Conservation (phyloP, 208 protist genomes). For the Leishmania mexicana region DNA sequence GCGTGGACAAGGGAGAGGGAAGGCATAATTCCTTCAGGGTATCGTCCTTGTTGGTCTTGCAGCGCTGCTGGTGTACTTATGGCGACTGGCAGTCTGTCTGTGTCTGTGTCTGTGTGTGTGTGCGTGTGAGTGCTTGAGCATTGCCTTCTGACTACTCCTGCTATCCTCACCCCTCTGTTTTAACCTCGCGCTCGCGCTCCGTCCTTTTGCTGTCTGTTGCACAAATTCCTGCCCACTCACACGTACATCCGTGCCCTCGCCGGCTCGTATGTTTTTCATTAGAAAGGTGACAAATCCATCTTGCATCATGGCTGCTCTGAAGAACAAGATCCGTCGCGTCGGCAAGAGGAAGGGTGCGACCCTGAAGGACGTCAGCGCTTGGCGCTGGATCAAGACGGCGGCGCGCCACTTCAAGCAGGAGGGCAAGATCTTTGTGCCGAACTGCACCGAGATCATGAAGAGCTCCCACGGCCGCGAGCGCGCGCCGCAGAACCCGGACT, state of each 20-base stretch:
- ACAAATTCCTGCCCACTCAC: not conserved
- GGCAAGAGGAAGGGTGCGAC: constrained; percentile 91
- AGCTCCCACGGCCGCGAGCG: constrained; percentile 96
- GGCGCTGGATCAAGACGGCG: constrained; percentile 96
- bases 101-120: not conserved
- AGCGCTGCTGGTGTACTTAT: not conserved
- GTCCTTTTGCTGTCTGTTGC: not conserved
- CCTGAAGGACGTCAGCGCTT: constrained; percentile 95
- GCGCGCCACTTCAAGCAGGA: constrained; percentile 96
- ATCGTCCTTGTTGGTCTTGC: not conserved
- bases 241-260: not conserved
- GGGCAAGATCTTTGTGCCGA: constrained; percentile 94
- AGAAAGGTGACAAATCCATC: constrained; percentile 14
- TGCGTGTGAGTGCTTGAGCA: too few relatives aligned
- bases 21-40: not conserved
- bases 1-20: not conserved
- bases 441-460: constrained; percentile 98
- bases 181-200: not conserved
- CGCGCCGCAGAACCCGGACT: constrained; percentile 97
- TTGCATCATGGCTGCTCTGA: constrained; percentile 51
- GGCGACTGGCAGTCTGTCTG: not conserved
- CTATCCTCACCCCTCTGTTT: not conserved
- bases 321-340: constrained; percentile 86
- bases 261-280: not conserved
- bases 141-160: not conserved